Evolutionary conservation across 768 basidiomycete species (phyloP).

Genomic region (Glaciozyma antarctica): DNA sequence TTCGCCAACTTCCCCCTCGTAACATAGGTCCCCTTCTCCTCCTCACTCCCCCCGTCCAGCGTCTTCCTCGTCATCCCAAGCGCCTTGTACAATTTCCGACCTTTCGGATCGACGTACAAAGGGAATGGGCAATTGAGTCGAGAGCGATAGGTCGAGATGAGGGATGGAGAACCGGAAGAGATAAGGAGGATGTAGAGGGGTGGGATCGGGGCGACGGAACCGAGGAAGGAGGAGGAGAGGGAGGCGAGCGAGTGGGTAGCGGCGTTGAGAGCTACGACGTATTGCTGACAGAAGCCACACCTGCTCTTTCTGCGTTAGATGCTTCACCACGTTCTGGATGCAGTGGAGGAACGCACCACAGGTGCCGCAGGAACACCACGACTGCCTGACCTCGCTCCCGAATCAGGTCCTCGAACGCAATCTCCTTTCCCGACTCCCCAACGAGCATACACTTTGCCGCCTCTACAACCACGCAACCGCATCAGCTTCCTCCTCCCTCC

Average conservation of each 20-base stretch:
- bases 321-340: no score
- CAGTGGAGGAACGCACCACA: constrained; percentile 7
- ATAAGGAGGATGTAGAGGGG: constrained; percentile 25
- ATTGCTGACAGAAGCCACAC: constrained; percentile 26
- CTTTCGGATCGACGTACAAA: constrained; percentile 68
- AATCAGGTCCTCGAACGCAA: constrained; percentile 19
- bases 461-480: not conserved
- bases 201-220: constrained; percentile 4
- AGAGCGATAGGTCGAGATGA: constrained; percentile 21
- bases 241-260: not conserved
- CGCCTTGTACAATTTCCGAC: constrained; percentile 54
- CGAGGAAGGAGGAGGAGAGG: not conserved
- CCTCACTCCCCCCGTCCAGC: constrained; percentile 45
- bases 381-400: constrained; percentile 5
- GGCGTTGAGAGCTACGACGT: constrained; percentile 14
- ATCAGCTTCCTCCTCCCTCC: no score
- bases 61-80: constrained; percentile 63
- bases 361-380: constrained; percentile 13
- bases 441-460: constrained; percentile 14
- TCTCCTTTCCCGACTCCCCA: constrained; percentile 5
- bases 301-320: no score
- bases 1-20: constrained; percentile 19
- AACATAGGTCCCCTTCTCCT: constrained; percentile 55
- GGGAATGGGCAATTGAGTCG: constrained; percentile 54
- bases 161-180: constrained; percentile 12